A percentile compares a stretch with the other conserved stretches of the same genome.
Evolutionary conservation across 371 early-diverging fungal genomes (phyloP).

Genomic region (Apophysomyces variabilis): DNA sequence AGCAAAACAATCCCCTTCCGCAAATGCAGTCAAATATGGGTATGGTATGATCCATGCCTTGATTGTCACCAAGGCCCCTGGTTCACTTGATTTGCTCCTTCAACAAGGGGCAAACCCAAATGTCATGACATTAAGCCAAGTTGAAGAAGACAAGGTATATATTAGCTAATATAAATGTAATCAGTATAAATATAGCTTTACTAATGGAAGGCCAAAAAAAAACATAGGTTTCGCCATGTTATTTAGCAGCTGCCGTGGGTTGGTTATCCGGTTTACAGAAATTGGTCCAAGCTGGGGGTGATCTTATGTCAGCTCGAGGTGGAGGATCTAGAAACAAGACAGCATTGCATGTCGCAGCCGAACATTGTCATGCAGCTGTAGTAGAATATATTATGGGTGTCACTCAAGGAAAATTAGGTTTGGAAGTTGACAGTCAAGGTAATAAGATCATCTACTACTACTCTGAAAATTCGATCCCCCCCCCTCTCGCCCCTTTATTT

Average conservation of each 20-base stretch:
- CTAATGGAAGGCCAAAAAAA: neutral
- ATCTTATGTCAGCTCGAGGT: constrained; percentile 36
- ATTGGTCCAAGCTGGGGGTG: constrained; percentile 45
- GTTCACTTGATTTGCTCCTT: constrained; percentile 37
- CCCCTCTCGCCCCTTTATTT: neutral
- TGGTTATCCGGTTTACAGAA: constrained; percentile 50
- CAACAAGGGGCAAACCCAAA: constrained; percentile 54
- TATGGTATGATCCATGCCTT: constrained; percentile 52
- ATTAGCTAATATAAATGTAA: neutral
- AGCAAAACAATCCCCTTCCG: constrained; percentile 46
- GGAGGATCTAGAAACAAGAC: constrained; percentile 39
- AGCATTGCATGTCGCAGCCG: constrained; percentile 47
- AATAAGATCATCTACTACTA: constrained; percentile 2
- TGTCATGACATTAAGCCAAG: constrained; percentile 39
- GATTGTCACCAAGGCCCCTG: constrained; percentile 36
- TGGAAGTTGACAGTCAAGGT: constrained; percentile 38
- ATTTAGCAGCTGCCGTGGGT: constrained; percentile 51
- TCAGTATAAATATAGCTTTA: neutral
- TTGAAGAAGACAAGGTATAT: constrained; percentile 44
- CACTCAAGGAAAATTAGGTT: constrained; percentile 33
- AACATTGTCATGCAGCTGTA: constrained; percentile 41
- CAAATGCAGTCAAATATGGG: constrained; percentile 40
- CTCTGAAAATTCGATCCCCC: neutral
- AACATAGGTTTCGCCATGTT: constrained; percentile 41
- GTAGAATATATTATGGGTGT: constrained; percentile 42